Percentiles rank a stretch among this genome's conserved stretches.
Conservation (phyloP, 352 stramenopile species). For the Phytophthora parvispora region DNA sequence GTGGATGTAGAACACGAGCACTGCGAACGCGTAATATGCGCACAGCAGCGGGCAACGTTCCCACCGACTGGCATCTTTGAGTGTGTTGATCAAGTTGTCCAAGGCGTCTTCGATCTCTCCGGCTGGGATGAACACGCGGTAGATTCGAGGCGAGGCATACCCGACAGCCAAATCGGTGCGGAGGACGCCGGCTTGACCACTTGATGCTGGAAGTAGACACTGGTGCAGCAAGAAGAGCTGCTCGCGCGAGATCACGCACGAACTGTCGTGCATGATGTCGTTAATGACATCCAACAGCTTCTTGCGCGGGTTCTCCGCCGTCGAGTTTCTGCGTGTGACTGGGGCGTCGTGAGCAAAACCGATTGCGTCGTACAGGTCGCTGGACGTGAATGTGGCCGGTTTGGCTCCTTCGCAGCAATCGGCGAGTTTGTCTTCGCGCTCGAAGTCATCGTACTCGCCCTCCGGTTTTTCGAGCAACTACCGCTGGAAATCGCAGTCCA, state of each 20-base stretch:
- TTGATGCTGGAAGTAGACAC: conserved; percentile 57
- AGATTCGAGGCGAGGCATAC: conserved; percentile 83
- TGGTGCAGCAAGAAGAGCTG: conserved; percentile 72
- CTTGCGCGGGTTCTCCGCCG: conserved; percentile 35
- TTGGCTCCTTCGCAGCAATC: conserved; percentile 50
- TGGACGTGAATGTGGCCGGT: conserved; percentile 59
- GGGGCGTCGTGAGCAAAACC: conserved; percentile 63
- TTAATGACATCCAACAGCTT: conserved; percentile 72
- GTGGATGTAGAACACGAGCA: conserved; percentile 88
- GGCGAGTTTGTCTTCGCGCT: conserved; percentile 46
- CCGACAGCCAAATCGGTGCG: conserved; percentile 72
- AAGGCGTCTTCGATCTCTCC: conserved; percentile 68
- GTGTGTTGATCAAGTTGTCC: conserved; percentile 43
- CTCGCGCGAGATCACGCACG: conserved; percentile 59
- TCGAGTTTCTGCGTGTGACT: conserved; percentile 7
- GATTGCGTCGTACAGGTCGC: conserved; percentile 82
- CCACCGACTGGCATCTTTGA: conserved; percentile 61
- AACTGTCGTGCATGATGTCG: conserved; percentile 67
- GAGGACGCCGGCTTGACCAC: conserved; percentile 56
- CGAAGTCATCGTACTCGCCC: conserved; percentile 70
- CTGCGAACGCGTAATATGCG: conserved; percentile 83
- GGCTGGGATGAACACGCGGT: conserved; percentile 81
- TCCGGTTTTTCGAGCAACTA: conserved; percentile 60
- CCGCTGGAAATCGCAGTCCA: too few species aligned
- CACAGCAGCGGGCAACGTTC: conserved; percentile 64